Evolutionary conservation across 2,329 filamentous ascomycete genomes (phyloP).

Genomic region (Colletotrichum cuscutae): DNA sequence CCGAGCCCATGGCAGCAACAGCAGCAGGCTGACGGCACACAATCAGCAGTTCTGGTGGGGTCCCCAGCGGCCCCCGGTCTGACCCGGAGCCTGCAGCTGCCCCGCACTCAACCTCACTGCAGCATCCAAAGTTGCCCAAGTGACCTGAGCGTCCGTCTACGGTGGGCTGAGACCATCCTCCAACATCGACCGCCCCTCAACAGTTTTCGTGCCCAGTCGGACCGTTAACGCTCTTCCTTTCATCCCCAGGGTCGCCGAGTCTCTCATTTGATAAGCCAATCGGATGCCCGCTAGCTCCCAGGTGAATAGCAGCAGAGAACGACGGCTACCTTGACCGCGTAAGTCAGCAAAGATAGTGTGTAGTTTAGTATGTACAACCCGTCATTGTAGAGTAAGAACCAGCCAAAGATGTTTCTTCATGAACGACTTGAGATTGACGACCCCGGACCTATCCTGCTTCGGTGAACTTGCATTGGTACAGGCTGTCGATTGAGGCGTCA

Average conservation of each 20-base stretch:
- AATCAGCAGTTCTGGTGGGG: conserved; percentile 29
- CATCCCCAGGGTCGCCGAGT: conserved; percentile 3
- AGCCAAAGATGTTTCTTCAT: neutral
- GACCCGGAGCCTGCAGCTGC: conserved; percentile 26
- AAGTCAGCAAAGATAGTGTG: neutral
- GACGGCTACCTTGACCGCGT: neutral
- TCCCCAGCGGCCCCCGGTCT: conserved; percentile 23
- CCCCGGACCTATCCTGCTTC: neutral
- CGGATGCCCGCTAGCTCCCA: neutral
- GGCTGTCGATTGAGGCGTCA: neutral
- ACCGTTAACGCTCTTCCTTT: conserved; percentile 11
- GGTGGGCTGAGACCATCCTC: conserved; percentile 31
- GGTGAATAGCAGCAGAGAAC: neutral
- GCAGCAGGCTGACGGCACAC: conserved; percentile 19
- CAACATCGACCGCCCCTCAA: conserved; percentile 32
- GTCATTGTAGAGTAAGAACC: neutral
- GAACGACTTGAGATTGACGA: neutral
- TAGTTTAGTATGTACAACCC: neutral
- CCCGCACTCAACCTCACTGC: conserved; percentile 31
- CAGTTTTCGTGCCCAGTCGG: conserved; percentile 27
- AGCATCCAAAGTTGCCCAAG: neutral
- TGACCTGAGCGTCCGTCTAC: conserved; percentile 8
- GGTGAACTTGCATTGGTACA: neutral
- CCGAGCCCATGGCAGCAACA: neutral
- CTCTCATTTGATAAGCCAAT: neutral